Base-by-base conservation (phyloP, 352 stramenopile species). In the Bremia lactucae region DNA sequence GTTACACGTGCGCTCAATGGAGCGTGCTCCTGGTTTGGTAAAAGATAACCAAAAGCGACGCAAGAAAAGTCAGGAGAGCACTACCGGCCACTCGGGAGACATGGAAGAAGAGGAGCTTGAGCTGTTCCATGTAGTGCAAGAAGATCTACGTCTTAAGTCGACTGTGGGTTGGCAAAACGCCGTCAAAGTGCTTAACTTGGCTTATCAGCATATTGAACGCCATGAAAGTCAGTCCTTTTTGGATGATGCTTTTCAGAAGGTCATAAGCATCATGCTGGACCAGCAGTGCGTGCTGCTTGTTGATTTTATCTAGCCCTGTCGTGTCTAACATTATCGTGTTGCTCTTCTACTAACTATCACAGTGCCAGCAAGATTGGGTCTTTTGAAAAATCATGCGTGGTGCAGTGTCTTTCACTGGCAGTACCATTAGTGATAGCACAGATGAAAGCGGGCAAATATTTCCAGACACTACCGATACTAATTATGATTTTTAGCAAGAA, bases 401-500 rank as follows among this genome's bases (percentile, higher is more conserved):
- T 70, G 28, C 77, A 89, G 38, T 85, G 69, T 14, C 52, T 94
- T 16, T 60, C 74, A 6, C 58, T 87, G 2, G 63, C 76, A 6
- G 65, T 89, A 13, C 71, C 65, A 3, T 19, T 94, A 13, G 71
- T 87, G 46, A 49, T 91, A 15, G 62, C 71, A 20, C 81, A 88
- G 46, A 52, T 94, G 15, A 83, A 91, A 46, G 58, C 47, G 11
- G 74, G 76, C 23, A 78, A 78, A 31, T 76, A 75, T 46, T 54
- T 68, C 25, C 65, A 83, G 34, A 65, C 64, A 14, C 52, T 94
- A 10, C 69, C 76, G 0, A 62, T 89, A 35, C 54, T 91, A 8
- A 78, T 81, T 2, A 80, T 91, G 70, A 54, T 94, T 0, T 82
- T 94, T 31, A 91, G 85, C 67, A 94, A 94, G 64, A 91, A 94